Evolutionary conservation across 148 eudicot genomes (phyloP), one percentile per base, ranked within the genome.

Genomic region (Camellia japonica): DNA sequence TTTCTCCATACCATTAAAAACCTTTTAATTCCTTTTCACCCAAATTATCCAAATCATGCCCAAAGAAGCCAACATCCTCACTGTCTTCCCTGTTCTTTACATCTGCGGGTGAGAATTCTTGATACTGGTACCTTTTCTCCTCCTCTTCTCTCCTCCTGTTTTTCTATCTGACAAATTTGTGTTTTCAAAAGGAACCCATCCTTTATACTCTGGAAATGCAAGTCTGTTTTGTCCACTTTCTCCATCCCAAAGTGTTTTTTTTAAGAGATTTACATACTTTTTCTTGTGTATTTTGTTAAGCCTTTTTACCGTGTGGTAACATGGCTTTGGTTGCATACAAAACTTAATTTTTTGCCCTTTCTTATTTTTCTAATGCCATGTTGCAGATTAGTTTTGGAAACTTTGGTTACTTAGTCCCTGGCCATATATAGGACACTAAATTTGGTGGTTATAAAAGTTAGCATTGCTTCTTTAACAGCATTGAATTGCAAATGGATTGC

Each of bases 401-500:
- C 30, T 62, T 20, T 65, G 18, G 2, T 62, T 46, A 68, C 18
- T 3, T 64, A 38, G 76, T 42, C 54, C 64, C 20, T 41, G 52
- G 71, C 78, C 78, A 49, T 79, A 49, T 18, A 20, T 72, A 72
- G 71, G 81, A 61, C 44, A 49, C 65, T 56, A 70, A 46, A 1
- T 62, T 71, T 60, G 61, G 68, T 60, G 46, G 47, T 20, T 23
- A 30, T 46, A 14, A 61, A 59, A 78, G 67, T 79, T 69, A 15
- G 68, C 42, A 11, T 70, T 78, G 13, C 59, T 79, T 46, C 76
- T 44, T 73, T 30, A 18, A 79, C 46, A 10, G 18, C 14, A 16
- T 73, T 49, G 71, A 72, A 38, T 63, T 72, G 51, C 63, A 52
- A 80, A 73, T 80, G 64, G 59, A 66, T 80, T 80, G 78, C 82